Evolutionary conservation across 2,329 filamentous ascomycete genomes (phyloP).

Genomic region (Trichoderma polysporum): DNA sequence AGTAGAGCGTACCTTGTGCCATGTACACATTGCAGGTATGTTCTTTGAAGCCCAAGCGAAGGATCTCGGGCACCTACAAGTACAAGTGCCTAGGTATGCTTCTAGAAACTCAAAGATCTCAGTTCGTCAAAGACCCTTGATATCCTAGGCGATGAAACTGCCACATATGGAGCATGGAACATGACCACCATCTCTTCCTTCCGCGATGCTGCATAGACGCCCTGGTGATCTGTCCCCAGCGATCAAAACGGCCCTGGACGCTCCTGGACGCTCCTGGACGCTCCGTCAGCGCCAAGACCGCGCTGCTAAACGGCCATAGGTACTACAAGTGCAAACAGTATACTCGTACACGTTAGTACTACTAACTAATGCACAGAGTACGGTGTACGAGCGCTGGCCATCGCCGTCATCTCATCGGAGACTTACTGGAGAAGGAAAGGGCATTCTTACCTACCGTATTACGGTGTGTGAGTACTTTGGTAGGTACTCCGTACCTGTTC

Average conservation of each 20-base stretch:
- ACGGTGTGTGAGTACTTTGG: no score
- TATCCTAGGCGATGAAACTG: not conserved
- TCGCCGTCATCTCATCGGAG: not conserved
- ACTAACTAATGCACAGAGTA: no score
- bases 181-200: not conserved
- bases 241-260: not conserved
- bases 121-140: constrained; percentile 3
- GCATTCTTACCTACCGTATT: not conserved
- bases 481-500: not conserved
- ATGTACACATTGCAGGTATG: not conserved
- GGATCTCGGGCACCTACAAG: not conserved
- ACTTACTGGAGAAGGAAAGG: constrained; percentile 1
- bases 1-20: not conserved
- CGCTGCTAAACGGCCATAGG: not conserved
- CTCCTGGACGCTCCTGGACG: not conserved
- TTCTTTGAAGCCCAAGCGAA: not conserved
- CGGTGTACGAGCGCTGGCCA: not conserved
- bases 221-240: not conserved
- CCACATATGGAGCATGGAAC: not conserved
- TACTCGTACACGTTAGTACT: no score
- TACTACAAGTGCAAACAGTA: not conserved
- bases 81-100: not conserved
- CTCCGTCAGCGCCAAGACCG: constrained; percentile 4
- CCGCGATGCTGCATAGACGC: not conserved
- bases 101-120: constrained; percentile 9